phyloP scores from a whole-genome alignment of 352 stramenopile species.

The Globisporangium yorkense region DNA sequence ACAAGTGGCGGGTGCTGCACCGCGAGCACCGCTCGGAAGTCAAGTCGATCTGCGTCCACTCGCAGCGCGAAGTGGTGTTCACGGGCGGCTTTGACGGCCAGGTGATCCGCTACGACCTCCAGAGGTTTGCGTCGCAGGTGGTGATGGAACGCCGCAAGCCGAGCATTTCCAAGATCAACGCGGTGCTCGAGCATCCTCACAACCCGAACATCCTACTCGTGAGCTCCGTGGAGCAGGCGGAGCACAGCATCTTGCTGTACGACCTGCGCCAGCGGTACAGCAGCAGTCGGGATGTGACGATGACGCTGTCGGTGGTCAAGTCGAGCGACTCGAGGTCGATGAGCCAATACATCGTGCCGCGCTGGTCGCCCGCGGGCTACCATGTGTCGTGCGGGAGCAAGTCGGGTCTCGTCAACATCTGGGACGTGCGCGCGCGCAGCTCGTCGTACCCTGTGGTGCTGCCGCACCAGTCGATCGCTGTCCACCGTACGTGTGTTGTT shows the following conservation, averaged over 20 bases:
- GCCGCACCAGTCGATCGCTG: conserved; percentile 66
- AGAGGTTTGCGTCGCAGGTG: conserved; percentile 26
- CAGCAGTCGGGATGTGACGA: conserved; percentile 23
- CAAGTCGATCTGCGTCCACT: conserved; percentile 70
- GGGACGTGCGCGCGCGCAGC: conserved; percentile 69
- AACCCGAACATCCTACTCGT: conserved; percentile 78
- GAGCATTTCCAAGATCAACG: conserved; percentile 81
- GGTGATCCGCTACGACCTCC: conserved; percentile 68
- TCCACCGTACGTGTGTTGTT: conserved; percentile 61
- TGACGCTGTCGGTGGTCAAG: conserved; percentile 61
- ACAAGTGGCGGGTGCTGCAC: conserved; percentile 69
- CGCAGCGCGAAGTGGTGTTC: conserved; percentile 54
- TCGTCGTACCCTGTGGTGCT: conserved; percentile 42
- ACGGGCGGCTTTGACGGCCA: conserved; percentile 68
- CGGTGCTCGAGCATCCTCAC: conserved; percentile 74
- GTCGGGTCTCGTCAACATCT: conserved; percentile 61
- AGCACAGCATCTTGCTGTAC: conserved; percentile 69
- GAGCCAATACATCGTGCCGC: conserved; percentile 83
- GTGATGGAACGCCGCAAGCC: conserved; percentile 74
- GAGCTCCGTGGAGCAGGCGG: conserved; percentile 56
- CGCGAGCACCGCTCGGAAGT: conserved; percentile 75
- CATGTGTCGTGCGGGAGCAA: conserved; percentile 73
- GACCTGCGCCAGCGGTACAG: conserved; percentile 58
- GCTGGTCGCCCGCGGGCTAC: conserved; percentile 66
- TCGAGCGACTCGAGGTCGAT: conserved; percentile 48